Conservation (phyloP, 2,329 filamentous ascomycete genomes). For the Colletotrichum liriopes region DNA sequence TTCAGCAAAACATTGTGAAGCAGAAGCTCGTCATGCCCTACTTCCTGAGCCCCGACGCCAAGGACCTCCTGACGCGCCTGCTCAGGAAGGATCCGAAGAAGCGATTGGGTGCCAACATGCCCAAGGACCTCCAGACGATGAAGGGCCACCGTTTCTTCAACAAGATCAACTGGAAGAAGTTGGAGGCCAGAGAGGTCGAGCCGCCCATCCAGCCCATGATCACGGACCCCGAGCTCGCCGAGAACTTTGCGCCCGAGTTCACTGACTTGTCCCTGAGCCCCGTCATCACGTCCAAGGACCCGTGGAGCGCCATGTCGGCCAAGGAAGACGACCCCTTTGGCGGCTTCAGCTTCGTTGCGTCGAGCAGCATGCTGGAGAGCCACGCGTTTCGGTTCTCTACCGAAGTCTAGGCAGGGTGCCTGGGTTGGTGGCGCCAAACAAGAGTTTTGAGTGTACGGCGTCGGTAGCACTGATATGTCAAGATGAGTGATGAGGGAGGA, state of each 20-base stretch:
- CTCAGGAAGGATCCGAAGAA: slow-evolving; percentile 94
- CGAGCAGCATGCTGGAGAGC: slow-evolving; percentile 70
- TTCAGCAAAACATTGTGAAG: slow-evolving; percentile 95
- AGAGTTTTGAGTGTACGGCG: slow-evolving; percentile 3
- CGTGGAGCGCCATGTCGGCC: slow-evolving; percentile 55
- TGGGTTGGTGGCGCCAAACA: background rate
- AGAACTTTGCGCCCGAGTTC: slow-evolving; percentile 97
- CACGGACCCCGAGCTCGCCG: slow-evolving; percentile 94
- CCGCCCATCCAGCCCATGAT: slow-evolving; percentile 94
- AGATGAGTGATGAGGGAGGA: slow-evolving; percentile 2
- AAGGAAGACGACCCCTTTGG: slow-evolving; percentile 69
- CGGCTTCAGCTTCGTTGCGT: slow-evolving; percentile 76
- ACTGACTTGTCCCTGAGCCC: slow-evolving; percentile 88
- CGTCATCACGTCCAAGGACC: slow-evolving; percentile 64
- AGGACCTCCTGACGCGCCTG: slow-evolving; percentile 91
- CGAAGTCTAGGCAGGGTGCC: slow-evolving; percentile 23
- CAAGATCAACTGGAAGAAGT: slow-evolving; percentile 93
- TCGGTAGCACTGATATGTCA: background rate
- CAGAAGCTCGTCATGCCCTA: slow-evolving; percentile 92
- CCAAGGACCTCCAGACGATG: slow-evolving; percentile 87
- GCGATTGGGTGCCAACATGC: slow-evolving; percentile 89
- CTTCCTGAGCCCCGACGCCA: slow-evolving; percentile 91
- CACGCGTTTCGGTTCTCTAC: slow-evolving; percentile 56
- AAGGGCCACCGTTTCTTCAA: slow-evolving; percentile 97
- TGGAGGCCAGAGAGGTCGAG: slow-evolving; percentile 85